A percentile compares a stretch with the other conserved stretches of the same genome.
Conservation (phyloP, 2,329 filamentous ascomycete species). For the Bertia moriformis region DNA sequence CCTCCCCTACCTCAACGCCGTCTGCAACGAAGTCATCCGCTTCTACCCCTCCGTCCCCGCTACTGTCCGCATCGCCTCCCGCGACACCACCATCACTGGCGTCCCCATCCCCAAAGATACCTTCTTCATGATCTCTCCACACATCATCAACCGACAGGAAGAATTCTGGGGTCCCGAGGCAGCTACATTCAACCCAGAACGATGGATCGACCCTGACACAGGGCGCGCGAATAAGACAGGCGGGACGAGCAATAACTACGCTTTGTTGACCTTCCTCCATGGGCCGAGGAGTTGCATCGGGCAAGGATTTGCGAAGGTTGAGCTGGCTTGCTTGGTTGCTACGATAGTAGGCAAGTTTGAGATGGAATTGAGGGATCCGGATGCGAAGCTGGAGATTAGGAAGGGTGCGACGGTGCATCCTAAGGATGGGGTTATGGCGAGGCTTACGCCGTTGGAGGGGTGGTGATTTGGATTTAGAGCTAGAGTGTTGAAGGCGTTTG, state of each 20-base stretch:
- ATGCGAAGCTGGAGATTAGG: constrained; percentile 49
- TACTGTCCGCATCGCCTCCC: constrained; percentile 50
- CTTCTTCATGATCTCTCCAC: constrained; percentile 45
- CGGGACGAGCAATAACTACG: constrained; percentile 62
- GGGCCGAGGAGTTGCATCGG: constrained; percentile 80
- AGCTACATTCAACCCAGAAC: constrained; percentile 60
- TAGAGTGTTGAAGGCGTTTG: too few species aligned
- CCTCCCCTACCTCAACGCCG: constrained; percentile 65
- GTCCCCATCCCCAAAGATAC: constrained; percentile 58
- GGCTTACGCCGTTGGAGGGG: constrained; percentile 59
- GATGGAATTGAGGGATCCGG: constrained; percentile 33
- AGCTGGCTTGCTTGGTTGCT: constrained; percentile 74
- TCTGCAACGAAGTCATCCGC: constrained; percentile 65
- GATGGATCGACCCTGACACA: constrained; percentile 52
- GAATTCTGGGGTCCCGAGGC: constrained; percentile 67
- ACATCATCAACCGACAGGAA: constrained; percentile 56
- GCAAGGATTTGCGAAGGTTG: constrained; percentile 62
- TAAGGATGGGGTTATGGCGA: constrained; percentile 55
- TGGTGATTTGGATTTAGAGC: too few species aligned
- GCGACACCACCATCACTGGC: constrained; percentile 51
- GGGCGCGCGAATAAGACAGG: constrained; percentile 43
- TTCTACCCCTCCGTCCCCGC: constrained; percentile 58
- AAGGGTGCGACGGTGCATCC: constrained; percentile 38
- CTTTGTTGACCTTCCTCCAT: constrained; percentile 70
- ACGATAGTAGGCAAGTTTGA: constrained; percentile 63